Evolutionary conservation across 345 rosid genomes (phyloP), one percentile per base, ranked within the genome.

Genomic region (Ricinus communis): DNA sequence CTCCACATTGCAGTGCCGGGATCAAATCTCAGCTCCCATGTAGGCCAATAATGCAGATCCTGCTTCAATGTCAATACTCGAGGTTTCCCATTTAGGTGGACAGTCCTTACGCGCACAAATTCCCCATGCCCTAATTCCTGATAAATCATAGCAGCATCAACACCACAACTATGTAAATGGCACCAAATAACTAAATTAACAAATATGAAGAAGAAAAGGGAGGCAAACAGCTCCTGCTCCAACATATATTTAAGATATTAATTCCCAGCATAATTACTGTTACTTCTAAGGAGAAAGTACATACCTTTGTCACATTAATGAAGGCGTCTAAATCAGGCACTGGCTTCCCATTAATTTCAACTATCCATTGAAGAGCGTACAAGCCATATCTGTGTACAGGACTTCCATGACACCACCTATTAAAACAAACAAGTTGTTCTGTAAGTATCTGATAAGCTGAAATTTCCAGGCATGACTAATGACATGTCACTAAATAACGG

Each of bases 41-140:
- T 89, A 21, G 97, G 96, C 99, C 97, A 95, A 69, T 95, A 92
- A 77, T 92, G 97, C 58, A 95, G 82, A 84, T 92, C 99, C 74
- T 95, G 97, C 85, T 95, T 95, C 74, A 95, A 72, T 12, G 97
- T 89, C 62, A 90, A 64, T 22, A 95, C 97, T 64, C 93, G 84
- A 49, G 99, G 99, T 85, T 90, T 90, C 71, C 97, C 97, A 66
- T 87, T 87, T 33, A 95, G 86, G 85, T 89, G 95, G 59, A 95
- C 82, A 0, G 93, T 95, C 82, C 79, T 85, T 14, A 92, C 85
- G 7, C 99, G 90, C 49, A 92, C 97, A 80, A 91, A 92, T 69
- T 92, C 93, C 52, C 90, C 91, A 62, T 90, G 92, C 68, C 84
- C 86, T 74, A 95, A 71, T 80, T 86, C 96, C 99, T 91, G 83